phyloP scores from a whole-genome alignment of 2,329 filamentous ascomycete genomes.

The Aspergillus uvarum region DNA sequence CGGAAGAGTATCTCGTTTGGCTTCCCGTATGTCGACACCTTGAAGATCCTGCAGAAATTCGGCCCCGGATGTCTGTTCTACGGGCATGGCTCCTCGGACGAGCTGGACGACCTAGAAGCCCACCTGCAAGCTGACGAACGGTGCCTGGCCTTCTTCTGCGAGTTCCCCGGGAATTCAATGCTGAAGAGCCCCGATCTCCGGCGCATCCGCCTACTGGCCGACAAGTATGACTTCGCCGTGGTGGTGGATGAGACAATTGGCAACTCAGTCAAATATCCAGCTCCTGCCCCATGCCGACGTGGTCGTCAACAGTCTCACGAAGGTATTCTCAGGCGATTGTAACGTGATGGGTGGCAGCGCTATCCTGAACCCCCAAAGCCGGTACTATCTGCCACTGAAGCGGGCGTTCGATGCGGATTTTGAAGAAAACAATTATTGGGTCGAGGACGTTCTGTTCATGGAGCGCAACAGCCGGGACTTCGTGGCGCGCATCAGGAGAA shows the following conservation, averaged over 20 bases:
- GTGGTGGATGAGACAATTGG: slow-evolving; percentile 5
- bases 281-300: slow-evolving; percentile 2
- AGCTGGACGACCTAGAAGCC: not conserved
- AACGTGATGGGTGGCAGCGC: slow-evolving; percentile 9
- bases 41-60: not conserved
- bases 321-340: slow-evolving; percentile 4
- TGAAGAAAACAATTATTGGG: not conserved
- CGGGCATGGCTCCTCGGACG: not conserved
- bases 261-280: not conserved
- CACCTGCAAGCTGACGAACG: not conserved
- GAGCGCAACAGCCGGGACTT: slow-evolving; percentile 3
- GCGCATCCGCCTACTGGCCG: not conserved
- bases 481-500: not conserved
- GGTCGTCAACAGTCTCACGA: slow-evolving; percentile 2
- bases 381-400: not conserved
- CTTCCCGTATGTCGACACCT: not conserved
- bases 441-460: not conserved
- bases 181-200: not conserved
- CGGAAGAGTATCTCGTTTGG: not conserved
- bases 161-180: slow-evolving; percentile 1
- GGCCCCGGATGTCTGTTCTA: not conserved
- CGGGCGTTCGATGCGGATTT: not conserved
- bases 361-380: not conserved
- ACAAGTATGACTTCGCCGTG: slow-evolving; percentile 1
- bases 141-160: slow-evolving; percentile 2